Evolutionary conservation across 1,284 basidiomycete genomes (phyloP), one percentile per base, ranked within the genome.

Genomic region (Ceratobasidium sp.): DNA sequence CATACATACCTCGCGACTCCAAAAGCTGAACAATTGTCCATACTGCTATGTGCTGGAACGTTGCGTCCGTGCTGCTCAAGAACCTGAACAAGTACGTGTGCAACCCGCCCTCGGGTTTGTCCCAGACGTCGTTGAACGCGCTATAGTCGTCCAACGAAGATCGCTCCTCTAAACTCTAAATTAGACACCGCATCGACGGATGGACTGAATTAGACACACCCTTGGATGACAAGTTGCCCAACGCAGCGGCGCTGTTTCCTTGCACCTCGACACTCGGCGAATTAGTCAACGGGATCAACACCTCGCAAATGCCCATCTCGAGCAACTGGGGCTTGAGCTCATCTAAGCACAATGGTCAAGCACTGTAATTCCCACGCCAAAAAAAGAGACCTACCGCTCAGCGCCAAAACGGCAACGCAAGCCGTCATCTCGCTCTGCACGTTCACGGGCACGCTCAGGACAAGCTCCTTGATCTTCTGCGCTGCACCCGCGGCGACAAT

Each of bases 371-470:
- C 34, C 17, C n/a, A 20, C 7, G 32, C 22, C 10, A 17, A 68
- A 54, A 58, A 58, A 45, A 54, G n/a, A 32, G 2, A 77, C 86
- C 52, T 76, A 95, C 94, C 94, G 75, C 93, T 96, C 72, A 98
- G 78, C 5, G 95, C 95, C 72, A 98, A 80, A 15, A 98, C 95
- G 20, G 97, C 97, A 25, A 98, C 92, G 76, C 96, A 99, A 5
- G 97, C 97, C 27, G 97, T 99, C 97, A 99, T 99, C 81, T 99
- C 97, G 78, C 94, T 96, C 80, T 99, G 97, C 10, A 99, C 97
- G 73, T 93, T 93, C 81, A 97, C 88, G 0, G 97, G 96, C 0
- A 98, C 96, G 76, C 92, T 91, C 42, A 99, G 83, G 1, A 99
- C 95, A 17, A 99, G 83, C 76, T 98, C 94, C 82, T 98, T 98